Evolutionary conservation across 371 early-diverging fungal genomes (phyloP), one percentile per base, ranked within the genome.

Genomic region (Umbelopsis sp.): DNA sequence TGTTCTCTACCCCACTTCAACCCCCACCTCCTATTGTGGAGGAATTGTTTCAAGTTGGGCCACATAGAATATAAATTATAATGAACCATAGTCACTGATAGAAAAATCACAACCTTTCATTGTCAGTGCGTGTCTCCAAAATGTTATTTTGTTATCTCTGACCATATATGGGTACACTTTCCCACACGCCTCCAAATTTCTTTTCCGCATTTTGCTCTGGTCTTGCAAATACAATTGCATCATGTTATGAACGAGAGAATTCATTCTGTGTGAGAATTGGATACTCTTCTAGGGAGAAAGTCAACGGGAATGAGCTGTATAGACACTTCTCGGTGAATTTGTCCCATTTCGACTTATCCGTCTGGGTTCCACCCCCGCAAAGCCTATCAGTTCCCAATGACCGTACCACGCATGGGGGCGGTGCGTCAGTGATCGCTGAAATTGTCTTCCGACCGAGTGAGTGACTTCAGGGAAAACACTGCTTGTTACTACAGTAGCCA

Each of bases 21-120:
- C 41, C 57, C 57, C 57, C 57, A 57, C 57, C 57, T 57, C 57
- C 57, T 57, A 35, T 5, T 57, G 57, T 57, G 57, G 57, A 57
- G 57, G 57, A 57, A 57, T 57, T 29, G 57, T 18, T 35, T 57
- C 35, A 57, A n/a, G 12, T 35, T 57, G 29, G 35, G 22, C 35
- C 18, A 57, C 35, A 57, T 57, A 57, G 35, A 35, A 35, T 57
- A 51, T 51, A 29, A 35, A 35, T 35, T 29, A 35, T 35, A 57
- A 57, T 57, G 18, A 29, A 57, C 14, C n/a, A 16, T n/a, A 11
- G 35, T 57, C 16, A 25, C 16, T 35, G 57, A 57, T 57, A 57
- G 57, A 57, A 57, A 57, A 29, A 14, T 53, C 57, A 12, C 52
- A 10, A 57, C n/a, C 48, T 48, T 48, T 48, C 48, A 48, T 48